Percentiles rank a stretch among this genome's conserved stretches.
Conservation (phyloP, 2,329 filamentous ascomycete species). For the Xylaria arbuscula region DNA sequence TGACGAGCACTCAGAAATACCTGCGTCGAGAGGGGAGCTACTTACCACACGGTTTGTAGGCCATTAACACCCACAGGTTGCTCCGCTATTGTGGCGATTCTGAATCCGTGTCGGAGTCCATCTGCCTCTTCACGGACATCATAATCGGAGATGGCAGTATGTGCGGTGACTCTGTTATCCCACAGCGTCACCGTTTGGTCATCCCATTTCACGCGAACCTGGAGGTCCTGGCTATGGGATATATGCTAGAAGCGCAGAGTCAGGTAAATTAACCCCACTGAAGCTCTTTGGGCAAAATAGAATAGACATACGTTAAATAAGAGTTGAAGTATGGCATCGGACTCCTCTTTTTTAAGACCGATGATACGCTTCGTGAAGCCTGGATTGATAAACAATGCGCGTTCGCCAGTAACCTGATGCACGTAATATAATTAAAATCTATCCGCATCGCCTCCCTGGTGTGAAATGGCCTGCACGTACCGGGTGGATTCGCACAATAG, state of each 20-base stretch:
- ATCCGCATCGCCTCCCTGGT: not conserved
- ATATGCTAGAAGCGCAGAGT: constrained; percentile 53
- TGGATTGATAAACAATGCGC: constrained; percentile 74
- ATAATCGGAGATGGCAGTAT: constrained; percentile 59
- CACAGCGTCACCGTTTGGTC: constrained; percentile 74
- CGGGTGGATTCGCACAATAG: constrained; percentile 75
- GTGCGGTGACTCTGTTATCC: constrained; percentile 69
- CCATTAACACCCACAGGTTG: constrained; percentile 53
- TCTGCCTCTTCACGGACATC: constrained; percentile 55
- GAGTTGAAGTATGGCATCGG: constrained; percentile 75
- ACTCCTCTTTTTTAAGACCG: constrained; percentile 74
- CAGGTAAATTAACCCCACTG: not conserved
- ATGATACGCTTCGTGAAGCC: constrained; percentile 64
- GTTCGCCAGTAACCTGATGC: constrained; percentile 68
- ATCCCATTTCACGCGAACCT: constrained; percentile 74
- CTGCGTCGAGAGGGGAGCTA: not conserved
- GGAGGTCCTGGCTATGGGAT: constrained; percentile 70
- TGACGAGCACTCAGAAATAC: not conserved
- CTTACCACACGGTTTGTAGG: constrained; percentile 53
- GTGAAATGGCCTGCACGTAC: constrained; percentile 38
- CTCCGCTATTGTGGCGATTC: constrained; percentile 56
- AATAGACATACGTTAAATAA: constrained; percentile 60
- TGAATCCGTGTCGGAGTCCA: constrained; percentile 55
- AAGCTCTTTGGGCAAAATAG: not conserved
- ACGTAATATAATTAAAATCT: not conserved